Percentiles rank a stretch among this genome's conserved stretches.
These are phyloP conservation scores for Porodaedalea pini DNA, from an alignment of 1,284 basidiomycete genomes.

Conservation along the genomic window DNA sequence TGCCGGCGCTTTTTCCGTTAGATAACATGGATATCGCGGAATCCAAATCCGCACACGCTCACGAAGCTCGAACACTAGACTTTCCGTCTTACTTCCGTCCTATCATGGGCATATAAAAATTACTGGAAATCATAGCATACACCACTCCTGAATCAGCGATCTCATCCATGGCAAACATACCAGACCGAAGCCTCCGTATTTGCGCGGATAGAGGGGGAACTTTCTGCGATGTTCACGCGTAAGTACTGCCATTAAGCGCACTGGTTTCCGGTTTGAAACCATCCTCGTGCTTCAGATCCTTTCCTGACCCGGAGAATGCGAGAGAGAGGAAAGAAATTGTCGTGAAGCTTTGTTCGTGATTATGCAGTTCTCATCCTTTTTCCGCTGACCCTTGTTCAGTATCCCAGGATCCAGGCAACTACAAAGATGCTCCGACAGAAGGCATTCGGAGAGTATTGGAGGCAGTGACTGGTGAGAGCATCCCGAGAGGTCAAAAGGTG, in stretches of 20 bases:
- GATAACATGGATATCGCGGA: neutral
- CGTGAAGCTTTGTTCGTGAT: conserved; percentile 70
- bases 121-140: neutral
- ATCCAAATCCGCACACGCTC: neutral
- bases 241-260: conserved; percentile 23
- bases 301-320: conserved; percentile 62
- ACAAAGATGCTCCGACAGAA: conserved; percentile 91
- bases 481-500: conserved; percentile 64
- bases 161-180: conserved; percentile 33
- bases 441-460: conserved; percentile 91
- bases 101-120: neutral
- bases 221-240: conserved; percentile 82
- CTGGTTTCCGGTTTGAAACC: neutral
- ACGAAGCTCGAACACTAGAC: neutral
- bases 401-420: conserved; percentile 84
- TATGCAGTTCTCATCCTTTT: neutral
- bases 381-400: conserved; percentile 42
- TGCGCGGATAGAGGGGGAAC: conserved; percentile 68
- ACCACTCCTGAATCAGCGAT: neutral
- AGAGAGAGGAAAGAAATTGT: conserved; percentile 67
- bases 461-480: conserved; percentile 61
- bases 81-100: conserved; percentile 9
- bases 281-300: conserved; percentile 48
- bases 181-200: conserved; percentile 56
- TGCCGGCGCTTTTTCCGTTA: too few species aligned